A percentile compares a stretch with the other conserved stretches of the same genome.
Evolutionary conservation across 1,139 yeast species (phyloP).

Genomic region (Geotrichum histeridarum): DNA sequence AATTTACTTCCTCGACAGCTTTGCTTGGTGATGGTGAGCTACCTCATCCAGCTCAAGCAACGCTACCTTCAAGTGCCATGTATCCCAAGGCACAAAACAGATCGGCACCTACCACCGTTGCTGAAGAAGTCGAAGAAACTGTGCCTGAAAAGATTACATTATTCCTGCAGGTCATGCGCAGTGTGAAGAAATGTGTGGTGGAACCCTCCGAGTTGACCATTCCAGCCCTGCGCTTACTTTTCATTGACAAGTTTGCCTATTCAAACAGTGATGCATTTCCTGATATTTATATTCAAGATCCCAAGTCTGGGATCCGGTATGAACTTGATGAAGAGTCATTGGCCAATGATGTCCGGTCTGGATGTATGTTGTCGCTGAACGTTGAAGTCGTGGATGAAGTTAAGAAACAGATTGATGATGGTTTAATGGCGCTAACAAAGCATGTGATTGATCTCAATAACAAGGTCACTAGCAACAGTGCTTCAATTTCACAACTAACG

Average conservation of each 20-base stretch:
- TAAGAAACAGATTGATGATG: slow-evolving; percentile 35
- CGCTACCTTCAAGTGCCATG: not conserved
- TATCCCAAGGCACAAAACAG: not conserved
- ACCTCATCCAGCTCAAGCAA: slow-evolving; percentile 7
- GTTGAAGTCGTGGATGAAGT: slow-evolving; percentile 38
- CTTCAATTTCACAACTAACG: slow-evolving; percentile 24
- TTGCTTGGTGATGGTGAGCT: slow-evolving; percentile 18
- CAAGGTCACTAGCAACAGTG: slow-evolving; percentile 38
- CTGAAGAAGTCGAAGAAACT: slow-evolving; percentile 5
- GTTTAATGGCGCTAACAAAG: slow-evolving; percentile 31
- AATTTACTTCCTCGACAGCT: slow-evolving; percentile 27
- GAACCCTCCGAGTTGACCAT: slow-evolving; percentile 49
- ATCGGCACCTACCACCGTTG: not conserved
- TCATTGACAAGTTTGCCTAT: slow-evolving; percentile 83
- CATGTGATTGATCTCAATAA: slow-evolving; percentile 38
- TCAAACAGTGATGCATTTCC: slow-evolving; percentile 62
- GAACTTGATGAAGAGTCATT: slow-evolving; percentile 72
- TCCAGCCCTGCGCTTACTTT: slow-evolving; percentile 63
- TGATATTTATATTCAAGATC: slow-evolving; percentile 70
- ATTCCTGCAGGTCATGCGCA: slow-evolving; percentile 54
- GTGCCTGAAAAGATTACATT: slow-evolving; percentile 33
- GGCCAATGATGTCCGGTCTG: slow-evolving; percentile 50
- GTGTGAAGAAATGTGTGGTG: slow-evolving; percentile 57
- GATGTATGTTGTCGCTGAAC: slow-evolving; percentile 56
- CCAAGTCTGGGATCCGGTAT: slow-evolving; percentile 55